Evolutionary conservation across 352 stramenopile species (phyloP).

Genomic region (Phytophthora constricta): DNA sequence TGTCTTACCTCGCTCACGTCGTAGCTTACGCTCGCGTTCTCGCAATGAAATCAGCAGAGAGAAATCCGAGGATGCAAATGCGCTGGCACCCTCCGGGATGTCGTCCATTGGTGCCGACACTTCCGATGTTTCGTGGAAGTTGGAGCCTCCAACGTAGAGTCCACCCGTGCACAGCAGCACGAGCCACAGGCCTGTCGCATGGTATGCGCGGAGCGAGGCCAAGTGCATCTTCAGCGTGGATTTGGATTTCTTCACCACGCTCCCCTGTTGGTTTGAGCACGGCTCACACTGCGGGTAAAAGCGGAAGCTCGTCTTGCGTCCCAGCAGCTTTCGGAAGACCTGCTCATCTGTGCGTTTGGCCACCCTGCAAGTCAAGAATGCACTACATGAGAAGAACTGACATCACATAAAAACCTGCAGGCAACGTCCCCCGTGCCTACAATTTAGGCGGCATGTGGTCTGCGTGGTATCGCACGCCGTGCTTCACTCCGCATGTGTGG

Average conservation of each 20-base stretch:
- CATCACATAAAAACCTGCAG: not conserved
- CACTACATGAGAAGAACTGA: not conserved
- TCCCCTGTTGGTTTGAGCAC: conserved; percentile 82
- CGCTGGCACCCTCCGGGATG: conserved; percentile 10
- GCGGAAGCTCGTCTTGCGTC: conserved; percentile 65
- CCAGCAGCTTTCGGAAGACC: conserved; percentile 45
- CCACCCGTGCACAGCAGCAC: conserved; percentile 79
- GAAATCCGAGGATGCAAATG: conserved; percentile 49
- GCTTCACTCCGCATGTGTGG: conserved; percentile 82
- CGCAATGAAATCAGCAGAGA: conserved; percentile 57
- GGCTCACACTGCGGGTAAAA: conserved; percentile 88
- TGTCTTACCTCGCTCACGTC: conserved; percentile 40
- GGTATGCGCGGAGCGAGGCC: conserved; percentile 67
- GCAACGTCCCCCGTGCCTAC: conserved; percentile 37
- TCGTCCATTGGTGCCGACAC: conserved; percentile 31
- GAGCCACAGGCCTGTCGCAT: conserved; percentile 83
- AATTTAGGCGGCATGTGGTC: conserved; percentile 89
- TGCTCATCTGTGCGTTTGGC: conserved; percentile 61
- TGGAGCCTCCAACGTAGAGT: conserved; percentile 74
- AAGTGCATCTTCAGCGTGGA: conserved; percentile 75
- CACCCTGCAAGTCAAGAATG: conserved; percentile 44
- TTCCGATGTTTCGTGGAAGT: conserved; percentile 72
- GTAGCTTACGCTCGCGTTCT: conserved; percentile 61
- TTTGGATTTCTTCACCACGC: conserved; percentile 69
- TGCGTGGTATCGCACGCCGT: conserved; percentile 71